Evolutionary conservation across 139 green algal genomes (phyloP).

Genomic region (Microglena sp.): DNA sequence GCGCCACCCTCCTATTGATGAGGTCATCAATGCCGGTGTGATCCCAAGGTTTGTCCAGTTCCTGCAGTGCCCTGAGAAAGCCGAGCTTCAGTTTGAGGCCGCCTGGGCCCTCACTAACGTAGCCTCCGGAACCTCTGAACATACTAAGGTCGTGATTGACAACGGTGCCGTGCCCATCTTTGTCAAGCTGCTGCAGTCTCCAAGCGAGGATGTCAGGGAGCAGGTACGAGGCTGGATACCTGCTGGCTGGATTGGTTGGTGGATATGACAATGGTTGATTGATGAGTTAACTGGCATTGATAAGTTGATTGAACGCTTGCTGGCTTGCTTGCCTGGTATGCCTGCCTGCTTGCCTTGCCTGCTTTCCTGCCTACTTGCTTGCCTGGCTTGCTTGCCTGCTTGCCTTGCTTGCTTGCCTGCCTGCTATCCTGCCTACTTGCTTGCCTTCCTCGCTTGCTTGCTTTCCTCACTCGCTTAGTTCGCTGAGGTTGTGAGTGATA

Average conservation of each 20-base stretch:
- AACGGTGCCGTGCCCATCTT: slow-evolving; percentile 93
- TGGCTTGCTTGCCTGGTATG: neutral
- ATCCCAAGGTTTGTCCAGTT: slow-evolving; percentile 96
- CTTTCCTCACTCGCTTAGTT: too few species aligned
- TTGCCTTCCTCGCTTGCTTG: too few species aligned
- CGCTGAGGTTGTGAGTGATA: too few species aligned
- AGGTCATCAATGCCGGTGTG: slow-evolving; percentile 91
- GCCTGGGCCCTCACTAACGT: slow-evolving; percentile 98
- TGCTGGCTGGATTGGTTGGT: neutral
- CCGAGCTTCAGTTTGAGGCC: slow-evolving; percentile 85
- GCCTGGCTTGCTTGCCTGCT: too few species aligned
- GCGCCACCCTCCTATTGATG: slow-evolving; percentile 93
- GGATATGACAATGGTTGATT: too few species aligned
- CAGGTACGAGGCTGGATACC: too few species aligned
- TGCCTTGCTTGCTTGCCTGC: too few species aligned
- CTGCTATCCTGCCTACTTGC: too few species aligned
- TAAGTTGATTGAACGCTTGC: neutral
- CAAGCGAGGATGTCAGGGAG: slow-evolving; percentile 90
- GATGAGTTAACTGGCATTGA: too few species aligned
- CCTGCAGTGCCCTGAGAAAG: slow-evolving; percentile 73
- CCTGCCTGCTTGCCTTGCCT: too few species aligned
- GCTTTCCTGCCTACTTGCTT: too few species aligned
- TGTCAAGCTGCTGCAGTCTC: slow-evolving; percentile 81
- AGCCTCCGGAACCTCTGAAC: slow-evolving; percentile 87
- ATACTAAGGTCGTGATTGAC: slow-evolving; percentile 96